Conservation (phyloP, 1,284 basidiomycete genomes). For the Leccinum angustisporum region DNA sequence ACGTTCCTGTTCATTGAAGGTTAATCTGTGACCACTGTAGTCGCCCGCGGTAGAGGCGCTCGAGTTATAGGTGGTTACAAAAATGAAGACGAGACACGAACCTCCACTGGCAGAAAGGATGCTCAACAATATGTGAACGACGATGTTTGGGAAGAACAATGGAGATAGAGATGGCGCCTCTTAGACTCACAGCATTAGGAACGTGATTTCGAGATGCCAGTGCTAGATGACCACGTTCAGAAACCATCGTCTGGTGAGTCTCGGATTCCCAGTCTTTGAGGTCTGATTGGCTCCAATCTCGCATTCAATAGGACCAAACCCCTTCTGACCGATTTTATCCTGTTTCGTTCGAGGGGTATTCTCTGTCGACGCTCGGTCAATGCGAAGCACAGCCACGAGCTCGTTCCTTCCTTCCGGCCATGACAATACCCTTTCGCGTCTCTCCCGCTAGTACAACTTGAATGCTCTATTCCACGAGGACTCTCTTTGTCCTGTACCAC, state of each 20-base stretch:
- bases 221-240: constrained; percentile 36
- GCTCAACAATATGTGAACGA: constrained; percentile 34
- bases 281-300: neutral
- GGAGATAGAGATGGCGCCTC: constrained; percentile 69
- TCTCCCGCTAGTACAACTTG: constrained; percentile 56
- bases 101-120: constrained; percentile 11
- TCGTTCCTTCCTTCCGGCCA: constrained; percentile 76
- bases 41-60: constrained; percentile 73
- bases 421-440: constrained; percentile 37
- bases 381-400: constrained; percentile 77
- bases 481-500: constrained; percentile 69
- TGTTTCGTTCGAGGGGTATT: constrained; percentile 76
- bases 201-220: constrained; percentile 41
- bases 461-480: constrained; percentile 67
- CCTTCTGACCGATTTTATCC: constrained; percentile 71
- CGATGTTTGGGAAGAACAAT: constrained; percentile 63
- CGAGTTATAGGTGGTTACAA: constrained; percentile 48
- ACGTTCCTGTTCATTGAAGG: constrained; percentile 68
- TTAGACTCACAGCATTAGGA: constrained; percentile 49
- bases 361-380: constrained; percentile 68
- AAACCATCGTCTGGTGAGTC: constrained; percentile 39
- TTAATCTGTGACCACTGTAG: constrained; percentile 89
- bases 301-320: constrained; percentile 50
- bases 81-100: neutral
- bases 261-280: neutral